phyloP scores from a whole-genome alignment of 495 filamentous ascomycete species.

The Thozetella sp. region DNA sequence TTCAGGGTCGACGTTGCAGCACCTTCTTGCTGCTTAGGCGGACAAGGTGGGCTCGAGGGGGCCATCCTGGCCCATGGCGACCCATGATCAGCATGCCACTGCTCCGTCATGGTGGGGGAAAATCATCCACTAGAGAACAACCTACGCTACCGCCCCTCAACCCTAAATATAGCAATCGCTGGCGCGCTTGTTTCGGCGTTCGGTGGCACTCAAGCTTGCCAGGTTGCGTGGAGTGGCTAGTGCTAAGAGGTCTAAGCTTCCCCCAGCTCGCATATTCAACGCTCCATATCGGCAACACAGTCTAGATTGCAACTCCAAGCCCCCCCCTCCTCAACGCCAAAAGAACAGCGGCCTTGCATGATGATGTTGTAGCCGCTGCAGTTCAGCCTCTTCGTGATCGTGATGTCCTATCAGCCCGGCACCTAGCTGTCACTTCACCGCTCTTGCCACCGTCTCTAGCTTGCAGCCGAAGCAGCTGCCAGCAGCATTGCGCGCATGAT shows the following conservation, averaged over 20 bases:
- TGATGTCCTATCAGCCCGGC: no score
- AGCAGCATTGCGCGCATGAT: no score
- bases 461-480: background rate
- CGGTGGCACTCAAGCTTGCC: no score
- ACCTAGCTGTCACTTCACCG: background rate
- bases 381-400: slow-evolving; percentile 2
- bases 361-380: background rate
- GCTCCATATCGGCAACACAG: background rate
- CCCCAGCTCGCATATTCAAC: background rate
- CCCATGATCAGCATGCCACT: no score
- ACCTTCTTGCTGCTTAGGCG: no score
- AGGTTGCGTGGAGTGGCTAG: slow-evolving; percentile 12
- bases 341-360: background rate
- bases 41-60: no score
- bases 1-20: no score
- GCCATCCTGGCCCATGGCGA: no score
- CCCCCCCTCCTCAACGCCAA: background rate
- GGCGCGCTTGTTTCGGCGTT: no score
- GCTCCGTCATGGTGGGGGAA: no score
- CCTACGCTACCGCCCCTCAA: no score
- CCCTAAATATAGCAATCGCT: slow-evolving; percentile 19
- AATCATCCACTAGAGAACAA: no score
- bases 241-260: slow-evolving; percentile 4
- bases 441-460: background rate
- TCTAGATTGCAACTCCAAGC: background rate